Percentiles rank a stretch among this genome's conserved stretches.
phyloP scores from a whole-genome alignment of 31 red algal species.

The Odonthalia washingtoniensis region DNA sequence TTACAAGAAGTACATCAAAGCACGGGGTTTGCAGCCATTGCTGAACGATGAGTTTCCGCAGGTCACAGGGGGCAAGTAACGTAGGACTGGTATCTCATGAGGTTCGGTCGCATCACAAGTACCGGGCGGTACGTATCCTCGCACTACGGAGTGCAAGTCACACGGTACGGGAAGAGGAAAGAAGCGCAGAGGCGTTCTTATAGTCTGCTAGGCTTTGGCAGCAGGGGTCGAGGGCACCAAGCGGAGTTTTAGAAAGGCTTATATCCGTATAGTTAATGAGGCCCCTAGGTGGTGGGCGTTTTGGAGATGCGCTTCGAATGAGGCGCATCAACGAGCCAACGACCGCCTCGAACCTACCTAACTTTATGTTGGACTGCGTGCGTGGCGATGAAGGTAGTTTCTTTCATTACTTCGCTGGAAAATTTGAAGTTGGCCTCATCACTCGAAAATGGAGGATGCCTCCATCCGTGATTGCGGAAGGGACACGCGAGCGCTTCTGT shows the following conservation, averaged over 20 bases:
- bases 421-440: not conserved
- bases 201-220: not conserved
- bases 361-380: not conserved
- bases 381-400: not conserved
- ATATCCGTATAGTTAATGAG: not conserved
- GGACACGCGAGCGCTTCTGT: not conserved
- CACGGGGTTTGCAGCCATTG: not conserved
- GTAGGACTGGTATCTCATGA: not conserved
- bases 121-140: not conserved
- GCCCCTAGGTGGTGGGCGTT: not conserved
- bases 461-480: too few relatives aligned
- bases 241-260: not conserved
- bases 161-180: not conserved
- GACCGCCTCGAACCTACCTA: not conserved
- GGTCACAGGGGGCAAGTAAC: not conserved
- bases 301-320: not conserved
- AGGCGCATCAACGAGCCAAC: not conserved
- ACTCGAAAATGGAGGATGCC: not conserved
- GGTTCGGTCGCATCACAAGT: not conserved
- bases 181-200: not conserved
- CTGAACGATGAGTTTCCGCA: not conserved
- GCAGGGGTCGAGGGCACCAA: not conserved
- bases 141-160: not conserved
- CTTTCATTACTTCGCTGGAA: conserved; percentile 3
- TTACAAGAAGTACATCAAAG: too few relatives aligned